These are phyloP conservation scores for Brassica incana DNA, from an alignment of 345 rosid genomes.

Conservation along the genomic window DNA sequence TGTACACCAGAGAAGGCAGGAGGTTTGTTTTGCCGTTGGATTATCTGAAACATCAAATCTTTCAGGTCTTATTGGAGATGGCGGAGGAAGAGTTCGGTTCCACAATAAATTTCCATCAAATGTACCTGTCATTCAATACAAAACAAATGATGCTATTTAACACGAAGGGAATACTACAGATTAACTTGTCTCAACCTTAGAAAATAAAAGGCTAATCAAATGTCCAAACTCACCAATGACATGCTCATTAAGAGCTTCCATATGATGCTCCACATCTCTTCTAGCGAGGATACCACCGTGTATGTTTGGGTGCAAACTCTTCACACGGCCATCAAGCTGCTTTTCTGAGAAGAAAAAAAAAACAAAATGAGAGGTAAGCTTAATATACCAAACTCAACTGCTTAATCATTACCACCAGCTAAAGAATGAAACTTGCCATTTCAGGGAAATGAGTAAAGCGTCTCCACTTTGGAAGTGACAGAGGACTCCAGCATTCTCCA, in stretches of 20 bases:
- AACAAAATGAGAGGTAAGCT: not conserved
- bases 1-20: slow-evolving; percentile 52
- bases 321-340: slow-evolving; percentile 98
- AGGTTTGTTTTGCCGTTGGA: slow-evolving; percentile 49
- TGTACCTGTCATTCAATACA: slow-evolving; percentile 50
- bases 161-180: not conserved
- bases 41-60: slow-evolving; percentile 56
- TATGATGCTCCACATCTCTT: slow-evolving; percentile 82
- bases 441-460: slow-evolving; percentile 79
- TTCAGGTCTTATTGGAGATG: slow-evolving; percentile 25
- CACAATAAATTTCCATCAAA: slow-evolving; percentile 45
- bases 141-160: slow-evolving; percentile 4
- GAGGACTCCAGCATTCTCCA: slow-evolving; percentile 77
- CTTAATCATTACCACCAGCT: not conserved
- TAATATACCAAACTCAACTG: slow-evolving; percentile 4
- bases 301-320: slow-evolving; percentile 84
- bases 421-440: slow-evolving; percentile 50
- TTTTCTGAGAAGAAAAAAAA: slow-evolving; percentile 12
- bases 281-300: slow-evolving; percentile 96
- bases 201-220: not conserved
- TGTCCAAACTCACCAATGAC: slow-evolving; percentile 62
- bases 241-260: slow-evolving; percentile 78
- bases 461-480: slow-evolving; percentile 81
- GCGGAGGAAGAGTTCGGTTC: slow-evolving; percentile 56
- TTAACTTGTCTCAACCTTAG: not conserved